These are phyloP conservation scores for Hymenoscyphus linearis DNA, from an alignment of 2,329 filamentous ascomycete genomes.

Conservation along the genomic window DNA sequence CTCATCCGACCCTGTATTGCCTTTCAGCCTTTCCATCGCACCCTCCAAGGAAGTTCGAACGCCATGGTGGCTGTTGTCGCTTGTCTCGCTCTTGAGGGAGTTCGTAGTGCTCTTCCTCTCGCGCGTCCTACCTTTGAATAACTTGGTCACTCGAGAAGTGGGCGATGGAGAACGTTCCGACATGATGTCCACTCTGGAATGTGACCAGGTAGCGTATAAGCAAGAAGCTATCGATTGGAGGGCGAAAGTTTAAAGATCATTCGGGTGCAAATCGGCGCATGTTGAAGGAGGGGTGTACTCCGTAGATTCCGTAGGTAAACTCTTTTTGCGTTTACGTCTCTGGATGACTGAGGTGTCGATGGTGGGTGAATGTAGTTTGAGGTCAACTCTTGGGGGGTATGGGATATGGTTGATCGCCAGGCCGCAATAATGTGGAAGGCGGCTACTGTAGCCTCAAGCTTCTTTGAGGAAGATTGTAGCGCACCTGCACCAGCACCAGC, in stretches of 20 bases:
- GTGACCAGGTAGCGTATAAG: background rate
- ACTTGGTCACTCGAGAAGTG: conserved; percentile 15
- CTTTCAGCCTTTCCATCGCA: conserved; percentile 25
- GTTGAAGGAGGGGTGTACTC: background rate
- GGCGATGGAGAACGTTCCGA: conserved; percentile 26
- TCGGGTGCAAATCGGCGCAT: background rate
- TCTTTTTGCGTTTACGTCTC: background rate
- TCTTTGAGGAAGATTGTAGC: background rate
- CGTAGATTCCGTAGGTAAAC: background rate
- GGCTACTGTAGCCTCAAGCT: background rate
- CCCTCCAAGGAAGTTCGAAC: conserved; percentile 23
- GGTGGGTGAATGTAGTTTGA: background rate
- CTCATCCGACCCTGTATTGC: conserved; percentile 16
- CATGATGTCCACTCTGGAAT: conserved; percentile 26
- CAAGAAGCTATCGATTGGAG: background rate
- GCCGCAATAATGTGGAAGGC: background rate
- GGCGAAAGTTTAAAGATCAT: background rate
- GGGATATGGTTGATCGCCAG: background rate
- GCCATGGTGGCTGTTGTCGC: conserved; percentile 13
- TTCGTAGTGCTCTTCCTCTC: conserved; percentile 20
- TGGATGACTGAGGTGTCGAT: background rate
- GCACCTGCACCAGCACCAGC: too few species aligned
- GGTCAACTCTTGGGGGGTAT: background rate
- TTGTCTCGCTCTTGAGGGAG: conserved; percentile 26
- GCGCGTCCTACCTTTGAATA: conserved; percentile 25